Evolutionary conservation across 2,329 filamentous ascomycete genomes (phyloP).

Genomic region (Aspergillus sp.): DNA sequence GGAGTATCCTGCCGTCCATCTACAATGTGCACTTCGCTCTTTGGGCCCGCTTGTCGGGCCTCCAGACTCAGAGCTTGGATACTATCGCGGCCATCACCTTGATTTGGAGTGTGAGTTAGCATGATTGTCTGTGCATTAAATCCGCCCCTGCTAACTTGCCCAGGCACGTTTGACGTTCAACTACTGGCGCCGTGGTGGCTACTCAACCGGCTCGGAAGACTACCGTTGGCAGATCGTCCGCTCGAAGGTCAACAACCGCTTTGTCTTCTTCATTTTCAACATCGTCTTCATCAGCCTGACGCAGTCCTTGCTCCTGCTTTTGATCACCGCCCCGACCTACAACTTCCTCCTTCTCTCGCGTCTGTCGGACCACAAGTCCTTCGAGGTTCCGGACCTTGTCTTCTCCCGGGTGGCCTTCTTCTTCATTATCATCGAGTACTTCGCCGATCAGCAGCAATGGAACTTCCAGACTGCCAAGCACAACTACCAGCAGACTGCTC

Average conservation of each 20-base stretch:
- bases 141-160: conserved; percentile 20
- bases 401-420: conserved; percentile 59
- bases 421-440: conserved; percentile 67
- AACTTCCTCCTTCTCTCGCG: conserved; percentile 72
- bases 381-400: conserved; percentile 62
- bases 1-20: conserved; percentile 84
- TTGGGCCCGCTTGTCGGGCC: conserved; percentile 76
- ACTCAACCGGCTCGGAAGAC: conserved; percentile 84
- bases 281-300: conserved; percentile 82
- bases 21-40: conserved; percentile 81
- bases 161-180: conserved; percentile 86
- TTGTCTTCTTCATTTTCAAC: conserved; percentile 83
- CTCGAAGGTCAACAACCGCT: conserved; percentile 66
- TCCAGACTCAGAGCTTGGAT: conserved; percentile 72
- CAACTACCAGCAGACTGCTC: conserved; percentile 71
- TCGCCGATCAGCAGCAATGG: conserved; percentile 95
- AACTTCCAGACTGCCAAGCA: conserved; percentile 80
- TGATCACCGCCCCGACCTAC: conserved; percentile 81
- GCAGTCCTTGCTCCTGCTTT: conserved; percentile 79
- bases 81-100: conserved; percentile 69
- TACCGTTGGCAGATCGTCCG: conserved; percentile 87
- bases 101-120: conserved; percentile 72
- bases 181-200: conserved; percentile 95
- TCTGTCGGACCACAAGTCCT: conserved; percentile 56
- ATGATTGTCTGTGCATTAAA: not conserved